A percentile compares a stretch with the other conserved stretches of the same genome.
Evolutionary conservation across 768 basidiomycete species (phyloP).

Genomic region (Polyporus arcularius): DNA sequence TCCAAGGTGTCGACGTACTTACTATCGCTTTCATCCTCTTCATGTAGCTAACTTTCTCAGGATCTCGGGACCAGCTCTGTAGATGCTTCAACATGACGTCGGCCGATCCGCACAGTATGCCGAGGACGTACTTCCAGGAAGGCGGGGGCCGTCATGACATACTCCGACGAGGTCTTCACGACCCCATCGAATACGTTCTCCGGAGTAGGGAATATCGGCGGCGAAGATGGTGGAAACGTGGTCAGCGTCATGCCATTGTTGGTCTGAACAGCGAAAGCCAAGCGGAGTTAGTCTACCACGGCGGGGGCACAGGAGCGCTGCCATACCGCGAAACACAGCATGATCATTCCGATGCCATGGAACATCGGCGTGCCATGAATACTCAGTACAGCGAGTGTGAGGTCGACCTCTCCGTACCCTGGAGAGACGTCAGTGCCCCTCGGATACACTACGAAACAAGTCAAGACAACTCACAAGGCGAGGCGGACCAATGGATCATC

Average conservation of each 20-base stretch:
- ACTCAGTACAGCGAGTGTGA: not conserved
- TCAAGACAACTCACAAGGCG: slow-evolving; percentile 1
- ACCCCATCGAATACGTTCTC: slow-evolving; percentile 16
- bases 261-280: not conserved
- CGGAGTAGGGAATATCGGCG: slow-evolving; percentile 26
- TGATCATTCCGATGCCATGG: slow-evolving; percentile 14
- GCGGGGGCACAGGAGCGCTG: too few species aligned
- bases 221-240: slow-evolving; percentile 25
- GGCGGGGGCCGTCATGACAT: slow-evolving; percentile 19
- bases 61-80: slow-evolving; percentile 21
- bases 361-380: slow-evolving; percentile 21
- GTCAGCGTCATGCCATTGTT: slow-evolving; percentile 21
- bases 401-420: slow-evolving; percentile 11
- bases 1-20: not conserved
- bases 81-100: not conserved
- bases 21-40: slow-evolving; percentile 13
- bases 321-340: slow-evolving; percentile 5
- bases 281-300: too few species aligned
- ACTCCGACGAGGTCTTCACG: slow-evolving; percentile 10
- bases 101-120: not conserved
- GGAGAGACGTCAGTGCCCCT: not conserved
- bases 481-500: not conserved
- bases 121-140: slow-evolving; percentile 17
- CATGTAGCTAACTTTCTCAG: slow-evolving; percentile 18
- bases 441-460: not conserved